These are phyloP conservation scores for Metschnikowia reukaufii DNA, from an alignment of 805 yeast species.

Conservation along the genomic window DNA sequence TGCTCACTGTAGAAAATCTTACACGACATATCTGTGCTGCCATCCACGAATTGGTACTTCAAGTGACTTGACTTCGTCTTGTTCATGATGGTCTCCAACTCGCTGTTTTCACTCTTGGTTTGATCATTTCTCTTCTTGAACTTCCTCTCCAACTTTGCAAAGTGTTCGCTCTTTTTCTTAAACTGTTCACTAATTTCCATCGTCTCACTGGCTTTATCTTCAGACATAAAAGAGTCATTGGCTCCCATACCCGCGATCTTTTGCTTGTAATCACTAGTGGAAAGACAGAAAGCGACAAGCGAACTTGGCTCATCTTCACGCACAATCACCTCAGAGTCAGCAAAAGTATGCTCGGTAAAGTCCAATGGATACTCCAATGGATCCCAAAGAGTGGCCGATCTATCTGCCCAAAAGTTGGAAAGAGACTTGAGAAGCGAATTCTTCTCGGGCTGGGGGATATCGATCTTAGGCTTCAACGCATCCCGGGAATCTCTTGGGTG, in stretches of 20 bases:
- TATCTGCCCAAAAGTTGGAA: constrained; percentile 94
- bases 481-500: constrained; percentile 4
- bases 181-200: constrained; percentile 29
- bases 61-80: constrained; percentile 86
- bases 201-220: constrained; percentile 19
- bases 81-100: constrained; percentile 67
- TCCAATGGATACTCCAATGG: constrained; percentile 81
- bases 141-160: constrained; percentile 42
- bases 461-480: constrained; percentile 17
- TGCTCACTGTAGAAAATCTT: constrained; percentile 95
- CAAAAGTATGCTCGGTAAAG: constrained; percentile 85
- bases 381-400: constrained; percentile 94
- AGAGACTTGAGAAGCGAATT: constrained; percentile 78
- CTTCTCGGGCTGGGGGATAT: constrained; percentile 55
- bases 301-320: constrained; percentile 97
- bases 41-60: constrained; percentile 89
- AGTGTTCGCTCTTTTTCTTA: constrained; percentile 36
- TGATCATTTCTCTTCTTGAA: constrained; percentile 33
- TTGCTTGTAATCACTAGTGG: constrained; percentile 76
- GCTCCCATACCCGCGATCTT: constrained; percentile 48
- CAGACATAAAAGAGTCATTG: constrained; percentile 10
- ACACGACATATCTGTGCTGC: constrained; percentile 79
- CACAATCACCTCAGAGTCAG: constrained; percentile 89
- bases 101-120: constrained; percentile 25
- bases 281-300: constrained; percentile 86